A percentile compares a stretch with the other conserved stretches of the same genome.
phyloP scores from a whole-genome alignment of 225 moss, liverwort and hornwort genomes.

The Polytrichum formosum region DNA sequence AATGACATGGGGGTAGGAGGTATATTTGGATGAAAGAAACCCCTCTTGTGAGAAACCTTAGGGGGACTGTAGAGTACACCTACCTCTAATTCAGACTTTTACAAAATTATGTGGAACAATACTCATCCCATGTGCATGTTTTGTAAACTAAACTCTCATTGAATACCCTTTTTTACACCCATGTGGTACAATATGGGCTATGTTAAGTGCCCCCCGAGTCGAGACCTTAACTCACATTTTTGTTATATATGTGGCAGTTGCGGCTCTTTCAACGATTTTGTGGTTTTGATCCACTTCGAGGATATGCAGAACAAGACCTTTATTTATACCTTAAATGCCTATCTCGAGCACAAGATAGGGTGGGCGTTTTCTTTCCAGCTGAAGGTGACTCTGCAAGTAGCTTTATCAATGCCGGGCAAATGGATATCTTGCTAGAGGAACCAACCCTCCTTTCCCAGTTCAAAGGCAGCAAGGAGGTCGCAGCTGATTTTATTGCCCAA shows the following conservation, averaged over 20 bases:
- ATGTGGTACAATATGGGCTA: too few species aligned
- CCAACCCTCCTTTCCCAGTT: conserved; percentile 66
- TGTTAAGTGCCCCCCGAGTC: too few species aligned
- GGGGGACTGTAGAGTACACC: too few species aligned
- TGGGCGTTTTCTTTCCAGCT: conserved; percentile 72
- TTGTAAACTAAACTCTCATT: too few species aligned
- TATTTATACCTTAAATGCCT: conserved; percentile 82
- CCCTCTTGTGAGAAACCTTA: too few species aligned
- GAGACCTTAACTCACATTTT: too few species aligned
- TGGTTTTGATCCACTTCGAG: conserved; percentile 79
- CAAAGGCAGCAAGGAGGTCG: conserved; percentile 46
- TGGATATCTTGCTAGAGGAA: conserved; percentile 72
- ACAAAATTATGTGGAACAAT: too few species aligned
- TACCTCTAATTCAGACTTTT: too few species aligned
- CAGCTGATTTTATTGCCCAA: conserved; percentile 65
- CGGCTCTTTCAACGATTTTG: conserved; percentile 83
- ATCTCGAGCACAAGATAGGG: conserved; percentile 57
- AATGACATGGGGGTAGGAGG: too few species aligned
- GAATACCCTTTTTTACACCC: too few species aligned
- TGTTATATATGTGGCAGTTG: conserved; percentile 16
- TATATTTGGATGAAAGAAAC: too few species aligned
- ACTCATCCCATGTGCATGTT: too few species aligned
- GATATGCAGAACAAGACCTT: conserved; percentile 78
- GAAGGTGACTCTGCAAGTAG: conserved; percentile 80
- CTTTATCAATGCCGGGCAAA: conserved; percentile 77